A percentile compares a stretch with the other conserved stretches of the same genome.
phyloP scores from a whole-genome alignment of 352 stramenopile genomes.

The Phytophthora sansomeana region DNA sequence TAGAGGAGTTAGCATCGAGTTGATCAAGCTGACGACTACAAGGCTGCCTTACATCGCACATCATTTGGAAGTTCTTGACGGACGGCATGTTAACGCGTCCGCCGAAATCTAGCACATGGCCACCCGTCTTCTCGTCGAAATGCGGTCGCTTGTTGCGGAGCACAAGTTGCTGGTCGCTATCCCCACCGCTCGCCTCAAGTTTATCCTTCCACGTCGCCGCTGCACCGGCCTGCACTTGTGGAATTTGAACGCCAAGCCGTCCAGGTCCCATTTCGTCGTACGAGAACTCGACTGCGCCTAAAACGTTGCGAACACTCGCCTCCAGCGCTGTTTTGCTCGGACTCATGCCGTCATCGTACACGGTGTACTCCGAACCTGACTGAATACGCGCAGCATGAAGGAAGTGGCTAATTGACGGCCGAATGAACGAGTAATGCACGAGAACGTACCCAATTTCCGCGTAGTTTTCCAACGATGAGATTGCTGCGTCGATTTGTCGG shows the following conservation, averaged over 20 bases:
- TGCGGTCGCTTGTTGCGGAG: slow-evolving; percentile 92
- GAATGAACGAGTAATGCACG: background rate
- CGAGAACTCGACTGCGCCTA: slow-evolving; percentile 63
- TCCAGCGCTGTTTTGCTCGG: slow-evolving; percentile 53
- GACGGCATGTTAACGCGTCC: slow-evolving; percentile 75
- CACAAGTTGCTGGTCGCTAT: slow-evolving; percentile 44
- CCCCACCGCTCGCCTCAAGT: background rate
- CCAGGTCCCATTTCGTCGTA: slow-evolving; percentile 81
- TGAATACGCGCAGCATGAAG: slow-evolving; percentile 6
- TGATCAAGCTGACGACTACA: slow-evolving; percentile 47
- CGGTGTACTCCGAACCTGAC: slow-evolving; percentile 66
- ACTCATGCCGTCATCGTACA: slow-evolving; percentile 68
- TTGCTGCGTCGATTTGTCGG: slow-evolving; percentile 45
- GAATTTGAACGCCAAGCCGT: slow-evolving; percentile 52
- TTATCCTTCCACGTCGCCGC: slow-evolving; percentile 44
- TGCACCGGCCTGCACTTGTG: slow-evolving; percentile 37
- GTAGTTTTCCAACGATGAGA: slow-evolving; percentile 64
- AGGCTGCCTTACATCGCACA: slow-evolving; percentile 55
- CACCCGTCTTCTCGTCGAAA: slow-evolving; percentile 56
- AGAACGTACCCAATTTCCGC: slow-evolving; percentile 59
- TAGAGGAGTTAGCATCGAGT: background rate
- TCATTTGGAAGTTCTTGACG: slow-evolving; percentile 80
- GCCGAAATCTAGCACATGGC: slow-evolving; percentile 72
- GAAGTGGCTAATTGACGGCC: background rate
- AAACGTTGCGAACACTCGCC: slow-evolving; percentile 50